Evolutionary conservation across 2,329 filamentous ascomycete species (phyloP).

Genomic region (Pseudopyricularia javanii): DNA sequence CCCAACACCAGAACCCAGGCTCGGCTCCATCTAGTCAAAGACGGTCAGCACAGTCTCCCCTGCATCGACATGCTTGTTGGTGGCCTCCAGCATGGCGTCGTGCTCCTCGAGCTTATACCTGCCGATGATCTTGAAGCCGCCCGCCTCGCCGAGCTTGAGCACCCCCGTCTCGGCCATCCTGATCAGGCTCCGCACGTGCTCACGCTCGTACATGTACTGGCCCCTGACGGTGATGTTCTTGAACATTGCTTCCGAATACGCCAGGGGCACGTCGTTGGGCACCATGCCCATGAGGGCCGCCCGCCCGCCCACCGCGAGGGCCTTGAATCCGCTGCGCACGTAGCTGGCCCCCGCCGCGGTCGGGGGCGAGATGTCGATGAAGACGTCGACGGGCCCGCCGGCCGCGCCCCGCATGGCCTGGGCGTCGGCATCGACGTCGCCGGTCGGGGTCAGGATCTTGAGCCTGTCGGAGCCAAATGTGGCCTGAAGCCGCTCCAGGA

Average conservation of each 20-base stretch:
- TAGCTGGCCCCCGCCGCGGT: slow-evolving; percentile 24
- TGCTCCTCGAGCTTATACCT: neutral
- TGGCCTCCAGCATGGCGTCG: neutral
- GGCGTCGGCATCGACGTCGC: slow-evolving; percentile 23
- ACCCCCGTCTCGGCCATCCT: slow-evolving; percentile 28
- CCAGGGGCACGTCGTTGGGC: slow-evolving; percentile 13
- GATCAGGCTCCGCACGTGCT: slow-evolving; percentile 23
- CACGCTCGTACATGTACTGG: slow-evolving; percentile 31
- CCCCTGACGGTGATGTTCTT: slow-evolving; percentile 23
- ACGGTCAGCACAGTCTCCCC: no score
- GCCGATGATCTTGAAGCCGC: slow-evolving; percentile 8
- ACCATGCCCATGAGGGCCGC: slow-evolving; percentile 19
- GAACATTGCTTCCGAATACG: slow-evolving; percentile 15
- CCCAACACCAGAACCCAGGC: no score
- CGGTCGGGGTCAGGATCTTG: slow-evolving; percentile 26
- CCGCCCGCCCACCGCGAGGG: slow-evolving; percentile 21
- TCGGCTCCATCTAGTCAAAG: no score
- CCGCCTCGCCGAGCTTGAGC: slow-evolving; percentile 15
- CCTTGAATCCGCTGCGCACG: slow-evolving; percentile 20
- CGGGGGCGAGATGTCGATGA: slow-evolving; percentile 31
- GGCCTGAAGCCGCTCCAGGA: slow-evolving; percentile 20
- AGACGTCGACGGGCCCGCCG: slow-evolving; percentile 23
- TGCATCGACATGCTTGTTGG: no score
- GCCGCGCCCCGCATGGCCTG: slow-evolving; percentile 9
- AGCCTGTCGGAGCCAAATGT: slow-evolving; percentile 15